Conservation (phyloP, 1,139 yeast species). For the Scheffersomyces stambukii region DNA sequence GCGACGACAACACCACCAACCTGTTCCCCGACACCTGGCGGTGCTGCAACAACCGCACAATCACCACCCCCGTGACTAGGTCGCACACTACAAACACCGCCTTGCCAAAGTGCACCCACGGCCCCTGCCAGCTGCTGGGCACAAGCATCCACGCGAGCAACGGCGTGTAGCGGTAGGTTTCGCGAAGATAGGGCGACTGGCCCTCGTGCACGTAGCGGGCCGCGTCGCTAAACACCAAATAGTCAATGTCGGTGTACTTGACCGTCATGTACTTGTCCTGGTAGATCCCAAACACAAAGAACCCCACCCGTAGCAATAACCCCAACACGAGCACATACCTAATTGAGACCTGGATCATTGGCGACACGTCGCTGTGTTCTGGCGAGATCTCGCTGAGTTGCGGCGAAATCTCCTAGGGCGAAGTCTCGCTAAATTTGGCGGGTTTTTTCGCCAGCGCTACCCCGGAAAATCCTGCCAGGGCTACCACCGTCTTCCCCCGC, state of each 20-base stretch:
- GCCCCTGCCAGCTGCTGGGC: conserved; percentile 50
- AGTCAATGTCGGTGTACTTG: conserved; percentile 90
- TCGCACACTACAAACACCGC: conserved; percentile 73
- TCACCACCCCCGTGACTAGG: conserved; percentile 70
- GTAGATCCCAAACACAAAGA: conserved; percentile 78
- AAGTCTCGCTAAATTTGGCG: too few species aligned
- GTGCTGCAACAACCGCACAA: conserved; percentile 34
- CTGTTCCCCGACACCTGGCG: conserved; percentile 10
- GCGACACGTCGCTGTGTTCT: too few species aligned
- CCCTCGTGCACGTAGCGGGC: conserved; percentile 64
- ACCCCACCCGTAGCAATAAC: conserved; percentile 50
- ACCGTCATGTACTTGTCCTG: conserved; percentile 81
- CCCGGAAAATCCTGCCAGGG: not conserved
- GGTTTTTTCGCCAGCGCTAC: too few species aligned
- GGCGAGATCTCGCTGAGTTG: too few species aligned
- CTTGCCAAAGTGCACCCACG: conserved; percentile 72
- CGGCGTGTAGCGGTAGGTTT: conserved; percentile 92
- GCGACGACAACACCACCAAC: conserved; percentile 34
- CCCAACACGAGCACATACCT: conserved; percentile 17
- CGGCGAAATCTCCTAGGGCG: not conserved
- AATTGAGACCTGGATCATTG: too few species aligned
- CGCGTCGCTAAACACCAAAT: conserved; percentile 90
- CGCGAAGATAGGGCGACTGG: conserved; percentile 72
- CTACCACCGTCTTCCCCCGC: not conserved
- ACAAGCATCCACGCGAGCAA: conserved; percentile 75